Evolutionary conservation across 2,329 filamentous ascomycete species (phyloP), one percentile per base, ranked within the genome.

Genomic region (Colletotrichum sp.): DNA sequence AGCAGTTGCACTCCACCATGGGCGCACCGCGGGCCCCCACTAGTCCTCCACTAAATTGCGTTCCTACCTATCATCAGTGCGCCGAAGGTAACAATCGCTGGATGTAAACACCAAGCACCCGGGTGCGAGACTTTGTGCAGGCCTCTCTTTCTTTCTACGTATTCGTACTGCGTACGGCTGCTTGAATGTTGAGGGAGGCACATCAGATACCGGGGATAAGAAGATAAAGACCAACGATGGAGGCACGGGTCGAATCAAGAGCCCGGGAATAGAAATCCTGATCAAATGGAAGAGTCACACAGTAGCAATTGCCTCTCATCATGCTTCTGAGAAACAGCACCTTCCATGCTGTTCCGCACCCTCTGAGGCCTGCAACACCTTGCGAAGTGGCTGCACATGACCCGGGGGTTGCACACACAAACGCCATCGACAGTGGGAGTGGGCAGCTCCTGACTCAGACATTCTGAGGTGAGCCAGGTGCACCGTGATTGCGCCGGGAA

Each of bases 361-460:
- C 59, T 64, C 25, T 30, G 39, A 70, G 59, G 66, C 66, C 52
- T 62, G 34, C 69, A 72, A 71, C 44, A 52, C 44, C n/a, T 52
- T 52, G 44, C 44, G 44, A 22, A 55, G n/a, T 8, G 59, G 49
- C 29, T 36, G 62, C 72, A 69, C 70, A 73, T 76, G 74, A 76
- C 59, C 44, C 44, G 44, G 15, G 19, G 49, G 36, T 59, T 57
- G 70, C 44, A 49, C 34, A 69, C 30, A 55, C 39, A 52, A 52
- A 52, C 44, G 44, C 44, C 44, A 52, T 13, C 36, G 19, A 32
- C 25, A 55, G 59, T 63, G 55, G 67, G 15, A 57, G 64, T 64
- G 44, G 70, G 59, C 27, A 61, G 32, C 49, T 62, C 70, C 71
- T 73, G 70, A 76, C 70, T 76, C 70, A 69, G 64, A 73, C 70